phyloP scores from a whole-genome alignment of 352 stramenopile species.

The Phytophthora aleatoria region DNA sequence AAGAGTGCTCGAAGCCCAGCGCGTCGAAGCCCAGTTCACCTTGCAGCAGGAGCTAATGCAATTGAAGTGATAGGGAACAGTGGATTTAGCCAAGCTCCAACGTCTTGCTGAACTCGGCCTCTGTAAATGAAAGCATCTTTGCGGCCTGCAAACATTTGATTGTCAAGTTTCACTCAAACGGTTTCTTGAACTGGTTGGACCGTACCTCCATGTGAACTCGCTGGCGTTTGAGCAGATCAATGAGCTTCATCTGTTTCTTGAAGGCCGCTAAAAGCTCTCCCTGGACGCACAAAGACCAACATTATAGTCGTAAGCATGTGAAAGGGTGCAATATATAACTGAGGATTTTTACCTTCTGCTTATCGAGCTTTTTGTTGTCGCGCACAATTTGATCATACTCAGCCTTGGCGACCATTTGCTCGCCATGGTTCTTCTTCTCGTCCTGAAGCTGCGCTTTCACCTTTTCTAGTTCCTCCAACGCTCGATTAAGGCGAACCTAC shows the following conservation, averaged over 20 bases:
- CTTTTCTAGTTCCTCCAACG: slow-evolving; percentile 79
- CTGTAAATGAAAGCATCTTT: slow-evolving; percentile 88
- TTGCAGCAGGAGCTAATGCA: slow-evolving; percentile 72
- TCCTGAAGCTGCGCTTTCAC: slow-evolving; percentile 69
- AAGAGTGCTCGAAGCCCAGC: slow-evolving; percentile 75
- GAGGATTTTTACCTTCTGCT: slow-evolving; percentile 67
- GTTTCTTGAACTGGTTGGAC: not conserved
- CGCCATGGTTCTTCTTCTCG: slow-evolving; percentile 50
- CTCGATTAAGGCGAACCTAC: slow-evolving; percentile 75
- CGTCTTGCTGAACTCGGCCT: slow-evolving; percentile 84
- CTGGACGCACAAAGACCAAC: slow-evolving; percentile 26
- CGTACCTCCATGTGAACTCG: slow-evolving; percentile 85
- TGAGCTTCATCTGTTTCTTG: slow-evolving; percentile 90
- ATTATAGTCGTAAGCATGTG: not conserved
- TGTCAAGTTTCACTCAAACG: slow-evolving; percentile 10
- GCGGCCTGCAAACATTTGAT: slow-evolving; percentile 45
- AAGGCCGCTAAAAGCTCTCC: slow-evolving; percentile 74
- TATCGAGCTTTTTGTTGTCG: slow-evolving; percentile 80
- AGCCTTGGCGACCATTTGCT: slow-evolving; percentile 51
- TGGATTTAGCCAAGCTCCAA: slow-evolving; percentile 55
- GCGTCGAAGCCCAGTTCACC: slow-evolving; percentile 67
- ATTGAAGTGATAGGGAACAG: slow-evolving; percentile 32
- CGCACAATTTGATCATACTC: slow-evolving; percentile 66
- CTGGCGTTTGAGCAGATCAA: slow-evolving; percentile 85
- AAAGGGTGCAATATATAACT: not conserved